phyloP scores from a whole-genome alignment of 306 rosid genomes.

The Casuarina equisetifolia region DNA sequence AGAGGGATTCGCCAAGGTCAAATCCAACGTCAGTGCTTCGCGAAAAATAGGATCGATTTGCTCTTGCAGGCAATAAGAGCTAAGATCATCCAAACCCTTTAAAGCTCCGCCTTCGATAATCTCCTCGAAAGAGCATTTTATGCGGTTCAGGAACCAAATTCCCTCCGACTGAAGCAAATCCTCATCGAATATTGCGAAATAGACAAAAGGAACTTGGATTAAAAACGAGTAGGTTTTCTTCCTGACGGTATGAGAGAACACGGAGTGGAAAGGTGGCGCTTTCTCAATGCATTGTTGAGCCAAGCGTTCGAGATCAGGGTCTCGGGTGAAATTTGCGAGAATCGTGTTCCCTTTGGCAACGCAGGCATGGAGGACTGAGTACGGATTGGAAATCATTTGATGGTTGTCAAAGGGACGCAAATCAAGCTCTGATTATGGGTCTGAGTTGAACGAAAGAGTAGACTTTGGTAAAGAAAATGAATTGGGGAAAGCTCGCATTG shows the following conservation, averaged over 20 bases:
- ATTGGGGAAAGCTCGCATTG: conserved; percentile 10
- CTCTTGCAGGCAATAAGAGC: conserved; percentile 56
- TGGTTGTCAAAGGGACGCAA: not conserved
- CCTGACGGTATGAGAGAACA: conserved; percentile 62
- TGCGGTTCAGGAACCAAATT: conserved; percentile 50
- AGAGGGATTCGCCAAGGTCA: conserved; percentile 23
- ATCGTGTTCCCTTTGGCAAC: conserved; percentile 62
- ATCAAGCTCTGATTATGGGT: not conserved
- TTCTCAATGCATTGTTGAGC: conserved; percentile 63
- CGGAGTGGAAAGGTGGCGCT: conserved; percentile 62
- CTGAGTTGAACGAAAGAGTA: not conserved
- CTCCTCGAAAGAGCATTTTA: conserved; percentile 37
- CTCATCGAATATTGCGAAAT: conserved; percentile 61
- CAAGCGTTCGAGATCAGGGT: conserved; percentile 48
- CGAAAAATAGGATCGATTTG: conserved; percentile 47
- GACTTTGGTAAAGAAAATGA: not conserved
- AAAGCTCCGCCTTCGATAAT: conserved; percentile 24
- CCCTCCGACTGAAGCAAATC: conserved; percentile 48
- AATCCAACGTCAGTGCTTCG: conserved; percentile 26
- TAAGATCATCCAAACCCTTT: conserved; percentile 20
- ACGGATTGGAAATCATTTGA: conserved; percentile 61
- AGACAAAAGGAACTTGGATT: conserved; percentile 50
- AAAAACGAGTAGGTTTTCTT: conserved; percentile 55
- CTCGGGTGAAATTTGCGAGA: conserved; percentile 55
- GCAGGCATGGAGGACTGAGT: conserved; percentile 64